Conservation (phyloP, 1,284 basidiomycete genomes). For the Laetiporus sulphureus region DNA sequence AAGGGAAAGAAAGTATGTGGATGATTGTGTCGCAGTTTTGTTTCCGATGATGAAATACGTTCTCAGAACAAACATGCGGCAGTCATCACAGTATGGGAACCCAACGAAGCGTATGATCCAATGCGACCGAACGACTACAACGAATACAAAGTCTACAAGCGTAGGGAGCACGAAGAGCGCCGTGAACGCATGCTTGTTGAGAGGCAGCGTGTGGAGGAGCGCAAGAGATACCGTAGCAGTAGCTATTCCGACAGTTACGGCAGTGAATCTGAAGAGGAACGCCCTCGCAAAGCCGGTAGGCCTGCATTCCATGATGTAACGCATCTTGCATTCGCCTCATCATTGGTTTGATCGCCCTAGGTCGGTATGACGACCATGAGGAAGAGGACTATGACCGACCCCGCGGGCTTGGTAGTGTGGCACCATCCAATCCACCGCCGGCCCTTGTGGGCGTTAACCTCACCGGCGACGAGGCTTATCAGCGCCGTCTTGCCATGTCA, state of each 20-base stretch:
- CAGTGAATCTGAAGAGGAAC: constrained; percentile 59
- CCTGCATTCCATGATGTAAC: too few species aligned
- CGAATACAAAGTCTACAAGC: constrained; percentile 75
- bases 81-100: constrained; percentile 60
- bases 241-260: constrained; percentile 62
- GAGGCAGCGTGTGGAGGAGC: constrained; percentile 47
- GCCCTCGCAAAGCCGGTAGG: constrained; percentile 66
- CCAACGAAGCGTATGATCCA: constrained; percentile 72
- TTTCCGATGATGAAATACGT: too few species aligned
- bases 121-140: constrained; percentile 81
- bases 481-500: constrained; percentile 48
- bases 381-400: constrained; percentile 40
- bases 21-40: too few species aligned
- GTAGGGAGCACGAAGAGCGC: constrained; percentile 64
- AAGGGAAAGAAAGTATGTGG: constrained; percentile 58
- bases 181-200: constrained; percentile 51
- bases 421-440: constrained; percentile 20
- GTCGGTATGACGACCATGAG: constrained; percentile 52
- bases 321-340: background rate
- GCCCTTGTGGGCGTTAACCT: constrained; percentile 27
- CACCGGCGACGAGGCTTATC: constrained; percentile 56
- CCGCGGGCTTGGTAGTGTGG: constrained; percentile 25
- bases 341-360: constrained; percentile 26
- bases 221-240: constrained; percentile 51
- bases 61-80: constrained; percentile 55